phyloP scores from a whole-genome alignment of 257 asterid genomes.

The Nicotiana otophora region DNA sequence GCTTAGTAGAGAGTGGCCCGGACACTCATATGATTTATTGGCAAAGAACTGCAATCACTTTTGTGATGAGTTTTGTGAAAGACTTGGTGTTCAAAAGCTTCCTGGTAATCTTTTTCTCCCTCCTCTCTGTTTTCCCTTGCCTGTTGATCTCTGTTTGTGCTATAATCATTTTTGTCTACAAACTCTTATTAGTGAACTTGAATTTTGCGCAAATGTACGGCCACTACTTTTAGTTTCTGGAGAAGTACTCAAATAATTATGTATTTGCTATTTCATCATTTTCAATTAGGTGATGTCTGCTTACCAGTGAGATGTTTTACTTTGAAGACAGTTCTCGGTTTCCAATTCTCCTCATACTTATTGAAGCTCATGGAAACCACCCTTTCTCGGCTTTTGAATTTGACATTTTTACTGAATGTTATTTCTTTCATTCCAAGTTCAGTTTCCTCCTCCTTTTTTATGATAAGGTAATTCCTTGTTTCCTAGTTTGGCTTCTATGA shows the following conservation, averaged over 20 bases:
- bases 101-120: constrained; percentile 54
- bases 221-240: not conserved
- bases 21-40: constrained; percentile 74
- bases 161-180: not conserved
- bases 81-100: constrained; percentile 90
- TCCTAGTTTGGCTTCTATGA: not conserved
- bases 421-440: not conserved
- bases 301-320: not conserved
- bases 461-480: not conserved
- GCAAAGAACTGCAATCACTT: constrained; percentile 96
- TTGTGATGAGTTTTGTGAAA: constrained; percentile 86
- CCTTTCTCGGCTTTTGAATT: not conserved
- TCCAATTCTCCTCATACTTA: not conserved
- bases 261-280: not conserved
- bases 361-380: not conserved
- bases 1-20: constrained; percentile 99
- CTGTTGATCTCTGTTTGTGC: constrained; percentile 1
- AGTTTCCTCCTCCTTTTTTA: not conserved
- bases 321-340: not conserved
- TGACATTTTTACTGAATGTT: not conserved
- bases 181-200: not conserved
- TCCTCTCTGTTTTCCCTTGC: not conserved
- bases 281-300: not conserved
- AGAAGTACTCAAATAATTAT: not conserved
- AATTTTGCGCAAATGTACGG: not conserved